These are phyloP conservation scores for Diaporthe sp. DNA, from an alignment of 2,329 filamentous ascomycete genomes.

Conservation along the genomic window DNA sequence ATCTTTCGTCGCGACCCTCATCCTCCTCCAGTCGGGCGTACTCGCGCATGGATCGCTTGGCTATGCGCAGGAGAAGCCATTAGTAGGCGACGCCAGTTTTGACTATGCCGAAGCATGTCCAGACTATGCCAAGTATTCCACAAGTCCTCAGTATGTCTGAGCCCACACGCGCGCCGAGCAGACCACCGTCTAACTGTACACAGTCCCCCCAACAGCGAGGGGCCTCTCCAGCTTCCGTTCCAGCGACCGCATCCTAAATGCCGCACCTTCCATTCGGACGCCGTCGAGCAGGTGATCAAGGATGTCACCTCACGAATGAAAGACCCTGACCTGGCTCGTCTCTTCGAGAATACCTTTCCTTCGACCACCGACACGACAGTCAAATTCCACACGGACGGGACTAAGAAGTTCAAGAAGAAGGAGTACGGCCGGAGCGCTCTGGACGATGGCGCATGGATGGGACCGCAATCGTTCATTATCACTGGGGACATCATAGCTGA, in stretches of 20 bases:
- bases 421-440: conserved; percentile 45
- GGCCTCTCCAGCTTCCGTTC: conserved; percentile 82
- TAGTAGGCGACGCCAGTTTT: conserved; percentile 44
- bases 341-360: conserved; percentile 96
- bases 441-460: conserved; percentile 78
- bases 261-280: conserved; percentile 87
- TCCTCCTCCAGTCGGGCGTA: not conserved
- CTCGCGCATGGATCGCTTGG: conserved; percentile 21
- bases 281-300: conserved; percentile 88
- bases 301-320: conserved; percentile 83
- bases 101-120: conserved; percentile 62
- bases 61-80: conserved; percentile 43
- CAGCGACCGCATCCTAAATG: conserved; percentile 85
- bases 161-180: conserved; percentile 37
- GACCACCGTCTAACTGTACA: not conserved
- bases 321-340: conserved; percentile 86
- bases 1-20: conserved; percentile 1
- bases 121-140: conserved; percentile 71
- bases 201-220: conserved; percentile 82
- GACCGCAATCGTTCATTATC: conserved; percentile 90
- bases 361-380: conserved; percentile 92
- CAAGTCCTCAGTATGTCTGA: conserved; percentile 64
- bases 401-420: conserved; percentile 48
- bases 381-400: conserved; percentile 82
- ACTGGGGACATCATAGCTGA: conserved; percentile 93